Percentiles rank a stretch among this genome's conserved stretches.
phyloP scores from a whole-genome alignment of 495 filamentous ascomycete genomes.

The Xylaria palmicola region DNA sequence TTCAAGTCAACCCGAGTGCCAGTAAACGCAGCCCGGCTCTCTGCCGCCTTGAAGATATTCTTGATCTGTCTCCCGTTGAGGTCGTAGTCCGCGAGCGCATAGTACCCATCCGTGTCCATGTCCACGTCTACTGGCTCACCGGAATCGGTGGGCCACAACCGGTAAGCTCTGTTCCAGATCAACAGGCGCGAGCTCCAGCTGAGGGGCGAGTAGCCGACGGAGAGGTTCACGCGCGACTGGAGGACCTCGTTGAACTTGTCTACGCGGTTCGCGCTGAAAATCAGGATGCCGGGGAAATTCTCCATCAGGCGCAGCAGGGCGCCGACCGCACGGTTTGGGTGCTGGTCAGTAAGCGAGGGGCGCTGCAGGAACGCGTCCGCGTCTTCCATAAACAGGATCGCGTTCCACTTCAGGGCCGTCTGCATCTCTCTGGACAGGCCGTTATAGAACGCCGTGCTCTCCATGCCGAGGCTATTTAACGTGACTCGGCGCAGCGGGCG shows the following conservation, averaged over 20 bases:
- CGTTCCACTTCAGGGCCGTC: slow-evolving; percentile 47
- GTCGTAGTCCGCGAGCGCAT: slow-evolving; percentile 41
- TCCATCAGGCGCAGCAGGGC: slow-evolving; percentile 35
- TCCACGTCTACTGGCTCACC: no score
- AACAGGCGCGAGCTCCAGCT: slow-evolving; percentile 25
- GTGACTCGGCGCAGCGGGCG: slow-evolving; percentile 56
- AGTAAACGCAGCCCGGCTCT: slow-evolving; percentile 36
- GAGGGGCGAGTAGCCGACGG: slow-evolving; percentile 42
- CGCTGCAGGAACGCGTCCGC: slow-evolving; percentile 50
- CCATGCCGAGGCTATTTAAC: slow-evolving; percentile 51
- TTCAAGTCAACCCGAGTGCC: background rate
- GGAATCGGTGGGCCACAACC: no score
- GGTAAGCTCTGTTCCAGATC: slow-evolving; percentile 51
- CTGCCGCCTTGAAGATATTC: slow-evolving; percentile 59
- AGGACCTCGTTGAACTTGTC: background rate
- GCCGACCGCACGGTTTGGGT: slow-evolving; percentile 47
- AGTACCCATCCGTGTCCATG: slow-evolving; percentile 42
- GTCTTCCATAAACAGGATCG: slow-evolving; percentile 53
- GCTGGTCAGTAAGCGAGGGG: slow-evolving; percentile 36
- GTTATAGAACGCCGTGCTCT: slow-evolving; percentile 28
- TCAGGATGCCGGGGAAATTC: background rate
- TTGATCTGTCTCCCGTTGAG: slow-evolving; percentile 65
- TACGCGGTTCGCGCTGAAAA: slow-evolving; percentile 4
- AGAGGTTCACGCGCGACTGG: slow-evolving; percentile 36
- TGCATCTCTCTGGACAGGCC: slow-evolving; percentile 50